These are phyloP conservation scores for Agrostemma githago DNA, from an alignment of 148 eudicot genomes.

Conservation along the genomic window DNA sequence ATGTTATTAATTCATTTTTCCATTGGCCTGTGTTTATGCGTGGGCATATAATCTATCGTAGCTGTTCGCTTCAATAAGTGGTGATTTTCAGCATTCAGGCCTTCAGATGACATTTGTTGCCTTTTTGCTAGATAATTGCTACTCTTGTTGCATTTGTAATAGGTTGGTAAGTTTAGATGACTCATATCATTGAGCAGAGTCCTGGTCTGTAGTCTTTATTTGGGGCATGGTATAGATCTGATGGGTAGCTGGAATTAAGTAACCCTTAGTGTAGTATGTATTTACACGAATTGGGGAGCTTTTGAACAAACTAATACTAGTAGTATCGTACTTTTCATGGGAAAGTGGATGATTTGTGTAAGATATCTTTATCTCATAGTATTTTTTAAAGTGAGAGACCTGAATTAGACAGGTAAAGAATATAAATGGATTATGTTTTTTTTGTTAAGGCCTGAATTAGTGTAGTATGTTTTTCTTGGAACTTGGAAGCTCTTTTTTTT, in stretches of 20 bases:
- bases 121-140: not conserved
- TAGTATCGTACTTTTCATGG: not conserved
- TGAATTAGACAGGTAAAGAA: not conserved
- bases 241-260: not conserved
- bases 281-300: not conserved
- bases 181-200: not conserved
- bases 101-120: not conserved
- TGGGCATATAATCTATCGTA: not conserved
- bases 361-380: not conserved
- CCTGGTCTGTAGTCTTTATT: not conserved
- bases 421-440: not conserved
- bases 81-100: not conserved
- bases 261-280: not conserved
- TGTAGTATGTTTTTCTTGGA: too few relatives aligned
- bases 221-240: not conserved
- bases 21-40: not conserved
- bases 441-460: not conserved
- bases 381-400: not conserved
- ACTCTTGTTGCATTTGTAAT: not conserved
- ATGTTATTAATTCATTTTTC: not conserved
- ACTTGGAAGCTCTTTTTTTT: too few relatives aligned
- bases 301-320: not conserved
- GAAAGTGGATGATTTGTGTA: not conserved
- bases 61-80: not conserved
- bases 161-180: not conserved